Percentiles rank a stretch among this genome's conserved stretches.
Evolutionary conservation across 192 early-diverging fungal genomes (phyloP).

Genomic region (Gamsiella multidivaricata): DNA sequence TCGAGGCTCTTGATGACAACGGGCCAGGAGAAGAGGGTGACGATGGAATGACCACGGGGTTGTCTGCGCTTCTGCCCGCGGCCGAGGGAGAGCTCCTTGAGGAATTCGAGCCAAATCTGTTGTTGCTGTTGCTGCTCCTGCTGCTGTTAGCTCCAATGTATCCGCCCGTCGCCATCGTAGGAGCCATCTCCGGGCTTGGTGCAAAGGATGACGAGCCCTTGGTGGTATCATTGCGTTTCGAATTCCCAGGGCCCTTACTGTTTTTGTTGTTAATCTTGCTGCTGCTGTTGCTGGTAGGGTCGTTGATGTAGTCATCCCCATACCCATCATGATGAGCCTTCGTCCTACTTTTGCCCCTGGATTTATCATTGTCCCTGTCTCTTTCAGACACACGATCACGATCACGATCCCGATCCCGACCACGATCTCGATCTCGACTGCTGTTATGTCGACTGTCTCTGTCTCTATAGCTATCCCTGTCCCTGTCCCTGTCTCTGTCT

Average conservation of each 20-base stretch:
- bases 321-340: neutral
- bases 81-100: neutral
- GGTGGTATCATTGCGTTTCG: neutral
- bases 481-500: neutral
- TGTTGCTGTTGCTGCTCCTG: too few relatives aligned
- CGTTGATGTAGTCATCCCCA: neutral
- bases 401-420: conserved; percentile 8
- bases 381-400: neutral
- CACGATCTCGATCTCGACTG: conserved; percentile 12
- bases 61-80: neutral
- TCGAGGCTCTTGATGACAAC: neutral
- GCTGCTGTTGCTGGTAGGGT: neutral
- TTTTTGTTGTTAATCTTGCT: neutral
- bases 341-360: neutral
- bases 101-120: neutral
- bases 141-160: neutral
- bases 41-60: neutral
- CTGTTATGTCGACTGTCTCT: neutral
- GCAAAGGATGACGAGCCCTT: neutral
- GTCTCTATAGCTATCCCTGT: neutral
- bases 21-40: neutral
- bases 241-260: too few relatives aligned
- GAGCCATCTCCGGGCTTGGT: neutral
- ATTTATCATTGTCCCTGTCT: neutral
- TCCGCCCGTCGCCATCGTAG: conserved; percentile 12